phyloP scores from a whole-genome alignment of 805 yeast species.

The Saturnispora hagleri region DNA sequence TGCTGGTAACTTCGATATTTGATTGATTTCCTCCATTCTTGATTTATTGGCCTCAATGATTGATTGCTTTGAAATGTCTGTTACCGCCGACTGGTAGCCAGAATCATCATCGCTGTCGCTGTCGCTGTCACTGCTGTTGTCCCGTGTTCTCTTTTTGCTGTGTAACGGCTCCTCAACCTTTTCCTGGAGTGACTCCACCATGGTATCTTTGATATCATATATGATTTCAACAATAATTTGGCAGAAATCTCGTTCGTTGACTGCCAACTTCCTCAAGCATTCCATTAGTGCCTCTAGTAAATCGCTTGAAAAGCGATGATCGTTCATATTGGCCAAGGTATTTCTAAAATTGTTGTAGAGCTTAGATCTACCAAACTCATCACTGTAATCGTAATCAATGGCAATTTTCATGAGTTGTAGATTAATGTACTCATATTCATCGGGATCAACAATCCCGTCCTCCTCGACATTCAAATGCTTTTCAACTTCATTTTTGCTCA shows the following conservation, averaged over 20 bases:
- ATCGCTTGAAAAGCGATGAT: conserved; percentile 34
- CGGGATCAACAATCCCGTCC: conserved; percentile 35
- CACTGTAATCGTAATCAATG: conserved; percentile 71
- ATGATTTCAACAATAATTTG: conserved; percentile 79
- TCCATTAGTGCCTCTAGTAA: conserved; percentile 48
- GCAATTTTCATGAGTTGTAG: conserved; percentile 65
- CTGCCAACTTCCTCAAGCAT: conserved; percentile 61
- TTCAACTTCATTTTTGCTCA: conserved; percentile 19
- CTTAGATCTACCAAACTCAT: conserved; percentile 81
- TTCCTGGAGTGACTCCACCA: conserved; percentile 27
- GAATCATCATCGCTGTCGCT: conserved; percentile 18
- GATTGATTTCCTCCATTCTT: conserved; percentile 25
- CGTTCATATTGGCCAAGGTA: conserved; percentile 45
- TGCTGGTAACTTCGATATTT: conserved; percentile 34
- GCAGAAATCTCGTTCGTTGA: conserved; percentile 75
- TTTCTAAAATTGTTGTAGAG: conserved; percentile 54
- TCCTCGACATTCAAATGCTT: conserved; percentile 13
- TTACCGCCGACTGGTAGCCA: conserved; percentile 23
- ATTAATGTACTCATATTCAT: conserved; percentile 62
- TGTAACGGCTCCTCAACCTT: conserved; percentile 4
- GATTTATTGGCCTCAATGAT: conserved; percentile 26
- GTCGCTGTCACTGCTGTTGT: conserved; percentile 19
- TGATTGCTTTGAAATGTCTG: conserved; percentile 26
- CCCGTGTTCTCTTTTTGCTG: conserved; percentile 7
- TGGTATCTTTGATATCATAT: conserved; percentile 72